These are phyloP conservation scores for Fragaria ananassa DNA, from an alignment of 306 rosid species.

Conservation along the genomic window DNA sequence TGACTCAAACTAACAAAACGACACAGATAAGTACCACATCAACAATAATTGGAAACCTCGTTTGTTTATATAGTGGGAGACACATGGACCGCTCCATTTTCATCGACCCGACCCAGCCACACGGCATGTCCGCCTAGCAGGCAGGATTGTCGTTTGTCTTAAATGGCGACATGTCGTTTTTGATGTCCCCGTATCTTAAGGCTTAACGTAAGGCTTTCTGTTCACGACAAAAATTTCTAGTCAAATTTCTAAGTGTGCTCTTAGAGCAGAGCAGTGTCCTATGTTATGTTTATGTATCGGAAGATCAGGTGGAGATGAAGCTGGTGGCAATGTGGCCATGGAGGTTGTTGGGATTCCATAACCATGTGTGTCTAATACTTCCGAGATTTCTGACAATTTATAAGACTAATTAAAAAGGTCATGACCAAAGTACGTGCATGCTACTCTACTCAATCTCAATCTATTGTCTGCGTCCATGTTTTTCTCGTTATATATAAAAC, in stretches of 20 bases:
- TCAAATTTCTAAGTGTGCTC: too few relatives aligned
- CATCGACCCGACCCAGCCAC: background rate
- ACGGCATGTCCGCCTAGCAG: too few relatives aligned
- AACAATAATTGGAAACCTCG: too few relatives aligned
- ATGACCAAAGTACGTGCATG: background rate
- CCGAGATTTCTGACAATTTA: background rate
- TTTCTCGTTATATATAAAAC: background rate
- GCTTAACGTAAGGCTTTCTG: too few relatives aligned
- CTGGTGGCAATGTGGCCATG: background rate
- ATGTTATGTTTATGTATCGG: background rate
- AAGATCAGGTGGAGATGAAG: background rate
- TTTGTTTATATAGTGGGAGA: too few relatives aligned
- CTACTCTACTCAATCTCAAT: background rate
- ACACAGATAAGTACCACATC: slow-evolving; percentile 24
- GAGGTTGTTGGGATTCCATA: background rate
- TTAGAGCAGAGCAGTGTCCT: too few relatives aligned
- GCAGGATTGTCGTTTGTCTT: too few relatives aligned
- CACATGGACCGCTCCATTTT: background rate
- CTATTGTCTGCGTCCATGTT: background rate
- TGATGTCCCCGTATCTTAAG: too few relatives aligned
- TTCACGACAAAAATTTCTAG: too few relatives aligned
- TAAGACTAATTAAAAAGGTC: background rate
- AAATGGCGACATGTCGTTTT: too few relatives aligned
- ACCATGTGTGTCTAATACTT: background rate
- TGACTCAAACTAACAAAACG: slow-evolving; percentile 27